Base-by-base conservation (phyloP, 768 basidiomycete species). In the Lactarius sp. region DNA sequence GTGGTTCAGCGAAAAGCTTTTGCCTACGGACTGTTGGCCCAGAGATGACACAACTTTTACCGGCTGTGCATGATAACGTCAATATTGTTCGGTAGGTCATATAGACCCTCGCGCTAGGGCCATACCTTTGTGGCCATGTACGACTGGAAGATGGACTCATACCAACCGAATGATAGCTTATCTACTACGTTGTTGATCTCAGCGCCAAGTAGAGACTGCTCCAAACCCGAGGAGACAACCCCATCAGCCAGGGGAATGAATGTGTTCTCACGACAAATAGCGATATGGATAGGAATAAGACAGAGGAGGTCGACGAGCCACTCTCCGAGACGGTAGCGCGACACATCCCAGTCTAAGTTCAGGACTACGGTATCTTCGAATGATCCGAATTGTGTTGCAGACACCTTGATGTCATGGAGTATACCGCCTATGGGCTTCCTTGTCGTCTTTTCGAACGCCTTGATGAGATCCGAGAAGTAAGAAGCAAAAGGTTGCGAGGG, bases 41-140 rank as follows among this genome's bases (percentile, higher is more conserved):
- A 86, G 85, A 0, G 85, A 86, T 0, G 85, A 84, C 0, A 86
- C 84, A 3, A 86, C 85, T 66, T 78, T 80, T 16, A 86, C 84
- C 1, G 83, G 84, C 82, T 85, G 58, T 14, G 22, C 16, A 52
- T 20, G 6, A 36, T 47, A 56, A 56, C 52, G 18, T 57, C 39
- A 52, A 20, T 7, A 2, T 22, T 46, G 9, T 59, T n/a, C 27
- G 27, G 27, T 27, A 27, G 27, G 27, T 27, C 27, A 27, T 27
- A 2, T 27, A 27, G 27, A 27, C 27, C 27, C 27, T 1, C 1
- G 36, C 7, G 1, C 8, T 10, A 22, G 18, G 9, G 20, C 33
- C 31, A 52, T 37, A 79, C 84, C 78, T 81, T 86, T 20, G 74
- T 74, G 0, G 82, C 80, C 80, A 83, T 79, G 59, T 86, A 86